Evolutionary conservation across 23 red algal genomes (phyloP), one percentile per base, ranked within the genome.

Genomic region (Gracilaria caudata): DNA sequence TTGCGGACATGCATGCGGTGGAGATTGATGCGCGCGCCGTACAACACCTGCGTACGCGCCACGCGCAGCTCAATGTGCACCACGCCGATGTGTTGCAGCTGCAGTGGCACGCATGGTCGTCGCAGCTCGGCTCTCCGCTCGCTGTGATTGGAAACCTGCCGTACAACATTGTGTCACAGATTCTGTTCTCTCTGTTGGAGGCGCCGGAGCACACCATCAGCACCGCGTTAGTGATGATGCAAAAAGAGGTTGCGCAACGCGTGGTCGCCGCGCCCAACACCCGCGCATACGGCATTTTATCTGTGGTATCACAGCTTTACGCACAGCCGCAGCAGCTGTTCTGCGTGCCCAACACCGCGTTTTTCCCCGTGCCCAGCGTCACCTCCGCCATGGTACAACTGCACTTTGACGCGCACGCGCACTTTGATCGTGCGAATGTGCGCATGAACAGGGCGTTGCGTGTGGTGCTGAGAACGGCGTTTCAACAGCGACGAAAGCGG

Each of bases 151-250:
- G 96, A 25, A 98, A 98, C 72, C 90, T 98, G 19, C 96, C 92
- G 26, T 98, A 98, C 82, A 92, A 98, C 45, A 98, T 98, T 35
- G 86, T 98, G 53, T 86, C 86, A 17, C 91, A 94, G 77, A 98
- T 98, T 35, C 47, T 98, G 54, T 92, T 98, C 49, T 71, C 79
- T 32, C 82, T 93, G 45, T 44, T 98, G 9, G 92, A 98, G 57
- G 64, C 83, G n/a, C 87, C 87, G 45, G 72, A 65, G 61, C 70
- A 84, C n/a, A 55, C 80, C 24, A 61, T 94, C 16, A 44, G 33
- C 60, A 53, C 82, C 40, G 96, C 96, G 24, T 60, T 98, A n/a
- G 77, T 98, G 3, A 98, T 93, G 92, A 90, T 98, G 83, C 96
- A 98, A 53, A 81, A 80, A 56, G 96, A 98, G 64, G 91, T 98